Conservation (phyloP, 257 asterid genomes). For the Sherardia arvensis region DNA sequence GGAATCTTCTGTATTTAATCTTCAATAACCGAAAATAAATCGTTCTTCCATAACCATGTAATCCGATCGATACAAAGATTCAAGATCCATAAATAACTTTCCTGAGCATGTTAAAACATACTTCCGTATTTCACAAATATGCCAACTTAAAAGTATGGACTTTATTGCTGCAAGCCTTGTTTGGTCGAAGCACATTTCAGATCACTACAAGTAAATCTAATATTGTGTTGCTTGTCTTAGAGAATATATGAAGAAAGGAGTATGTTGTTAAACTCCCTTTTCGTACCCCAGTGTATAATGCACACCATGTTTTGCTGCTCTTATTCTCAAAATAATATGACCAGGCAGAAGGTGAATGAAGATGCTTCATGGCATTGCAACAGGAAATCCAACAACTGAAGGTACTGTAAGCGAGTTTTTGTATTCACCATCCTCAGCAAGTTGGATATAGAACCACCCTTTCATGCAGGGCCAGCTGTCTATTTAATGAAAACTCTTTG, state of each 20-base stretch:
- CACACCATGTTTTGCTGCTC: conserved; percentile 10
- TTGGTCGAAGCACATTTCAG: conserved; percentile 84
- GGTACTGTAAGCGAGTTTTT: conserved; percentile 26
- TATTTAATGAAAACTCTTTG: conserved; percentile 26
- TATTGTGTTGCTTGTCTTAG: conserved; percentile 26
- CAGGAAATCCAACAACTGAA: conserved; percentile 63
- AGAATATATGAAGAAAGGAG: conserved; percentile 79
- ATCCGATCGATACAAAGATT: no score
- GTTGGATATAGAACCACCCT: conserved; percentile 17
- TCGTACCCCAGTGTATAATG: background rate
- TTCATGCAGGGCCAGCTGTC: conserved; percentile 65
- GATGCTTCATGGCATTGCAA: conserved; percentile 77
- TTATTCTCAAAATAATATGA: conserved; percentile 14
- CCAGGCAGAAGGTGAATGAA: conserved; percentile 86
- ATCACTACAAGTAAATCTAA: conserved; percentile 54
- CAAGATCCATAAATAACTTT: no score
- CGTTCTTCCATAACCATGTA: no score
- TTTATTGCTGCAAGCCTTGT: conserved; percentile 87
- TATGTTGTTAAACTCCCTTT: conserved; percentile 30
- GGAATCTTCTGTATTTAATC: no score
- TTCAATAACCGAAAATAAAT: no score
- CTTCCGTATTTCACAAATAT: no score
- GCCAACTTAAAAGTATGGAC: no score
- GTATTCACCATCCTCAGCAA: conserved; percentile 10
- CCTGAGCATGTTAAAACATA: no score